phyloP scores from a whole-genome alignment of 83 land plant species.

The Picea abies region DNA sequence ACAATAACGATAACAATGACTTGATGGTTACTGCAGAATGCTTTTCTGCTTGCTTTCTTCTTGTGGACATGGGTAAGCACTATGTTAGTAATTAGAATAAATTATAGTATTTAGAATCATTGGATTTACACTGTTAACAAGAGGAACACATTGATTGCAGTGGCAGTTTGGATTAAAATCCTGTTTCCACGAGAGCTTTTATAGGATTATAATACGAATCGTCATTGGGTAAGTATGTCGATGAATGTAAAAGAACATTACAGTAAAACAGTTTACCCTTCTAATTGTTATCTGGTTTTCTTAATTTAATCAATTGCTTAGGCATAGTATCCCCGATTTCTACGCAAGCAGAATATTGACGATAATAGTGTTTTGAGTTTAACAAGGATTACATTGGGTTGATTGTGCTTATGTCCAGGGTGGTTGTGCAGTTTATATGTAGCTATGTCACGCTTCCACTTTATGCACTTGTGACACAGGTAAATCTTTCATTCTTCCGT shows the following conservation, averaged over 20 bases:
- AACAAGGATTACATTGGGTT: neutral
- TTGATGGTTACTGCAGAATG: conserved; percentile 45
- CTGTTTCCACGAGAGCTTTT: conserved; percentile 44
- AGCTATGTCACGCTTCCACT: conserved; percentile 49
- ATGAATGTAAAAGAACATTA: too few relatives aligned
- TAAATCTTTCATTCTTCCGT: neutral
- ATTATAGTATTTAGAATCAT: too few relatives aligned
- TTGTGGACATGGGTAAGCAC: conserved; percentile 66
- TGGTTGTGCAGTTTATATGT: conserved; percentile 27
- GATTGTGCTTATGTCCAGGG: neutral
- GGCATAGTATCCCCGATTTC: too few relatives aligned
- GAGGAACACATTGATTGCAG: conserved; percentile 21
- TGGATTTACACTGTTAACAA: too few relatives aligned
- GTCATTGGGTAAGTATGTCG: conserved; percentile 39
- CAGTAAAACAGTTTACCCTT: too few relatives aligned
- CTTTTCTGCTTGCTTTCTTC: conserved; percentile 58
- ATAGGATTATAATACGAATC: conserved; percentile 26
- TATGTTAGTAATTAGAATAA: neutral
- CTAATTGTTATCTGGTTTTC: too few relatives aligned
- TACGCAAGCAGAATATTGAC: too few relatives aligned
- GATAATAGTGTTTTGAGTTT: neutral
- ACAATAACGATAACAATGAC: too few relatives aligned
- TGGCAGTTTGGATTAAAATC: conserved; percentile 55
- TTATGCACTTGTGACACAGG: conserved; percentile 52
- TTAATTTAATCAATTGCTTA: too few relatives aligned